These are phyloP conservation scores for Colletotrichum sansevieriae DNA, from an alignment of 2,329 filamentous ascomycete genomes.

Conservation along the genomic window DNA sequence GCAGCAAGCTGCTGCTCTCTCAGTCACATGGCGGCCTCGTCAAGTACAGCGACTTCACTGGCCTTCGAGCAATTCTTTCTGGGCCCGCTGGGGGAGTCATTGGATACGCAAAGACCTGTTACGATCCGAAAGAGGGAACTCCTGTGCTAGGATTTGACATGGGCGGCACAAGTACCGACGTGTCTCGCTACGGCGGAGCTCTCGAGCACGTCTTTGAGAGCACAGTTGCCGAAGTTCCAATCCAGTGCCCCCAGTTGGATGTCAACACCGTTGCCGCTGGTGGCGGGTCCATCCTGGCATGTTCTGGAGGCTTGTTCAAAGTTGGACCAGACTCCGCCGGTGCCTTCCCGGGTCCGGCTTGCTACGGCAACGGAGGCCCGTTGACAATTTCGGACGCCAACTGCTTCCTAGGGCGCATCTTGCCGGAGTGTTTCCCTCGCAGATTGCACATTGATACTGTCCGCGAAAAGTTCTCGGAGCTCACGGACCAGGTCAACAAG, in stretches of 20 bases:
- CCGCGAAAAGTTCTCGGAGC: slow-evolving; percentile 53
- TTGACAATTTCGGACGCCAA: slow-evolving; percentile 81
- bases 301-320: slow-evolving; percentile 78
- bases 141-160: slow-evolving; percentile 84
- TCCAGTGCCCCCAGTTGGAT: slow-evolving; percentile 83
- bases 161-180: slow-evolving; percentile 79
- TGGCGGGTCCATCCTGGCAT: slow-evolving; percentile 77
- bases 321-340: slow-evolving; percentile 80
- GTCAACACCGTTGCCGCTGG: slow-evolving; percentile 86
- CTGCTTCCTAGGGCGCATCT: slow-evolving; percentile 71
- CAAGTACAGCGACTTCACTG: slow-evolving; percentile 74
- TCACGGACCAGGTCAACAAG: slow-evolving; percentile 58
- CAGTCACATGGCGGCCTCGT: slow-evolving; percentile 68
- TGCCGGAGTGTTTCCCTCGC: slow-evolving; percentile 73
- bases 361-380: slow-evolving; percentile 78
- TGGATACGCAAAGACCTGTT: slow-evolving; percentile 80
- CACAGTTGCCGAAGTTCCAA: slow-evolving; percentile 82
- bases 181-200: slow-evolving; percentile 72
- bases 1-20: background rate
- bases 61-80: slow-evolving; percentile 77
- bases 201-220: slow-evolving; percentile 73
- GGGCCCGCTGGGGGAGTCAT: slow-evolving; percentile 83
- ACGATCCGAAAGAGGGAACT: slow-evolving; percentile 73
- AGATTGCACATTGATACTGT: slow-evolving; percentile 54
- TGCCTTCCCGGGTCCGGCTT: slow-evolving; percentile 78